phyloP scores from a whole-genome alignment of 2,329 filamentous ascomycete genomes.

The Aspergillus melleus region DNA sequence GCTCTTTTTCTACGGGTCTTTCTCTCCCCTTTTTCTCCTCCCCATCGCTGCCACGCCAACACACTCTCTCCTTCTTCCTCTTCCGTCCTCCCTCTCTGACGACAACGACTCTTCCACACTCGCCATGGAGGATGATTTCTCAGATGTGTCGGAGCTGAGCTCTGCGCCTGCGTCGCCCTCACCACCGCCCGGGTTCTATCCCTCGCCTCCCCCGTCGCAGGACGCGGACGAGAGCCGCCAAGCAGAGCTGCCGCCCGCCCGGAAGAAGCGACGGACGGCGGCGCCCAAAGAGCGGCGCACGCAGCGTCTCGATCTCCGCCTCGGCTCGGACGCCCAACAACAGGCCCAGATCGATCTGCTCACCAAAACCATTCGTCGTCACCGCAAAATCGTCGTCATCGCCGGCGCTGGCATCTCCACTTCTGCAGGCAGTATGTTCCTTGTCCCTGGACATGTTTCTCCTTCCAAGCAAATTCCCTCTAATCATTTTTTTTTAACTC shows the following conservation, averaged over 20 bases:
- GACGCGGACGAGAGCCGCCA: conserved; percentile 45
- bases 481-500: conserved; percentile 12
- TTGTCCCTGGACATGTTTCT: conserved; percentile 1
- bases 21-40: conserved; percentile 11
- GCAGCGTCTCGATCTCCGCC: conserved; percentile 71
- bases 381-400: conserved; percentile 95
- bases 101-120: not conserved
- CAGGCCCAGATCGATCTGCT: conserved; percentile 67
- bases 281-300: conserved; percentile 71
- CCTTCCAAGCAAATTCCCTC: not conserved
- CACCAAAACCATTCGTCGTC: conserved; percentile 73
- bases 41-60: conserved; percentile 15
- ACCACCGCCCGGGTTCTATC: conserved; percentile 40
- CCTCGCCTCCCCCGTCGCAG: conserved; percentile 47
- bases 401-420: conserved; percentile 97
- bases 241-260: conserved; percentile 68
- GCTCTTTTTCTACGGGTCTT: conserved; percentile 19
- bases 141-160: conserved; percentile 43
- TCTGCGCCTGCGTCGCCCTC: conserved; percentile 42
- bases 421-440: conserved; percentile 75
- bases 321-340: conserved; percentile 41
- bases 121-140: conserved; percentile 31
- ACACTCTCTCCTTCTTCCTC: conserved; percentile 5
- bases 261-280: conserved; percentile 69
- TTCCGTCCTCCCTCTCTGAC: conserved; percentile 2